Evolutionary conservation across 805 yeast species (phyloP), one percentile per base, ranked within the genome.

Genomic region (Kodamaea kaohsiungensis): DNA sequence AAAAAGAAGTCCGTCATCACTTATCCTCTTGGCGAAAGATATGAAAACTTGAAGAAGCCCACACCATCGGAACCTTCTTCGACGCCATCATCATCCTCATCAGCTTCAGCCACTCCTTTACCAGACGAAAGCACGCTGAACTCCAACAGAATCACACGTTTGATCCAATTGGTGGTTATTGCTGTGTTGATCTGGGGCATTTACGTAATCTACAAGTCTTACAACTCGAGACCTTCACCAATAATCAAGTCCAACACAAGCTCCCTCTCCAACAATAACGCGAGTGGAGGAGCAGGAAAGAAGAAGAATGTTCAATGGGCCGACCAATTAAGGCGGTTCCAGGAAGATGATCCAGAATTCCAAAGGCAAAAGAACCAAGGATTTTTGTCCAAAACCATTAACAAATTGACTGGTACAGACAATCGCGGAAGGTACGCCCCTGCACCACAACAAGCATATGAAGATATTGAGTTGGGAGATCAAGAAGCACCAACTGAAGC

Each of bases 271-370:
- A 49, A 64, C 2, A 46, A 25, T 13, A 47, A 47, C 43, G 15
- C 27, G 37, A 17, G 49, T 16, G 25, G 40, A 3, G 42, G 46
- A 6, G 52, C 68, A 12, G 68, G 70, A 0, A 70, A 66, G 51
- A 75, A 74, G 65, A 76, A 76, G 62, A 76, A 75, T 49, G 81
- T 76, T 13, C 79, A 72, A 62, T 76, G 81, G 81, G 80, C 80
- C 9, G 80, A 76, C 56, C 77, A 74, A 61, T 60, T 76, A 53
- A 61, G 73, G 54, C 63, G 62, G 43, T 69, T 68, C 54, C 72
- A 73, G 55, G 70, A 66, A 15, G 72, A 66, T n/a, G 69, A 63
- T 42, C 62, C 60, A 15, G 61, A 60, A 18, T 60, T 56, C 52
- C 54, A 59, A 49, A 55, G 45, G 45, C 61, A 54, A 40, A 55